Evolutionary conservation across 257 asterid genomes (phyloP), one percentile per base, ranked within the genome.

Genomic region (Catharanthus roseus): DNA sequence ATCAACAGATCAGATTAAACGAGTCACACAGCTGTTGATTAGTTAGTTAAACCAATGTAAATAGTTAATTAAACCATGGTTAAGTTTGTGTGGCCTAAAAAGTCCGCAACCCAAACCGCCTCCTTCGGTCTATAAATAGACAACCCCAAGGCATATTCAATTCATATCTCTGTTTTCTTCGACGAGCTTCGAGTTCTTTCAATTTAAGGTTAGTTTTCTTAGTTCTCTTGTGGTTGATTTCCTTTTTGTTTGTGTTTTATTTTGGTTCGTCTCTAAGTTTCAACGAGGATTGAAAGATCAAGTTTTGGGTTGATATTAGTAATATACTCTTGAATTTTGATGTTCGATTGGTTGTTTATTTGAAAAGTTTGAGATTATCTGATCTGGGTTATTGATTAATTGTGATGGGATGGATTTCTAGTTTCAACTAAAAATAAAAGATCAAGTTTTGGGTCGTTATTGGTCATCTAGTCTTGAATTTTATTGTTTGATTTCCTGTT

Each of bases 81-180:
- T 67, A 56, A 67, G 0, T 10, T 60, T 73, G 67, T 57, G 79
- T 75, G 86, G 83, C 64, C 44, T 28, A 2, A 45, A 79, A 44
- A 38, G 34, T 41, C 21, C 12, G n/a, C 62, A 21, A 34, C 64
- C 65, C 69, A 58, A 51, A 57, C 81, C 81, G 74, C 75, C 77
- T 75, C 65, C 36, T 50, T 67, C 34, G 38, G 16, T 67, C 60
- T 77, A 82, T 83, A 86, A 77, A 86, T 67, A 71, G 54, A 5
- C 39, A 1, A 4, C 21, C 73, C 26, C 1, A 4, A 8, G 29
- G 31, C 74, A 6, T 3, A 65, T 1, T 0, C 69, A 19, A 10
- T 3, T 0, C 0, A 2, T 15, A 69, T 24, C 42, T 9, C 6
- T 16, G 50, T 23, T 70, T 67, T 68, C 34, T 21, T 50, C 34